phyloP scores from a whole-genome alignment of 805 yeast species.

The Geotrichum ghanense region DNA sequence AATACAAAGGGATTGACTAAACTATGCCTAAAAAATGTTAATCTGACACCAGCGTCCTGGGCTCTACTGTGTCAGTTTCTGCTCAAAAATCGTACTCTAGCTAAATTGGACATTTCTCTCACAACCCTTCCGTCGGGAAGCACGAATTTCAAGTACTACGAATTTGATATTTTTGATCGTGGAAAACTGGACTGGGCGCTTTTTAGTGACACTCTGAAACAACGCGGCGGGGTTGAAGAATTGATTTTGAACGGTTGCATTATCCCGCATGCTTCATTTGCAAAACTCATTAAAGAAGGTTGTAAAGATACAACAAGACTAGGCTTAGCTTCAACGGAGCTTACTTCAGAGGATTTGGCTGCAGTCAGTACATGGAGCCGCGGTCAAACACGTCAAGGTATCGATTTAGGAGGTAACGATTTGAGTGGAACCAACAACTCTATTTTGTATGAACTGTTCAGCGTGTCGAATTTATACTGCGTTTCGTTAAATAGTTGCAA shows the following conservation, averaged over 20 bases:
- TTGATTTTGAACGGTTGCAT: slow-evolving; percentile 69
- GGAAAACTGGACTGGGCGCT: slow-evolving; percentile 77
- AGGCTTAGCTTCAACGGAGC: slow-evolving; percentile 68
- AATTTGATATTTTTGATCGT: slow-evolving; percentile 33
- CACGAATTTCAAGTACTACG: slow-evolving; percentile 4
- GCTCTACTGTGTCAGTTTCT: slow-evolving; percentile 63
- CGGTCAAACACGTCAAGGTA: slow-evolving; percentile 37
- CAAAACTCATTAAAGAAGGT: slow-evolving; percentile 48
- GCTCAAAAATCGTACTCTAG: slow-evolving; percentile 37
- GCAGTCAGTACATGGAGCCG: slow-evolving; percentile 49
- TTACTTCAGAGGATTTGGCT: slow-evolving; percentile 47
- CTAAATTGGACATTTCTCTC: slow-evolving; percentile 20
- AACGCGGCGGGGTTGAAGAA: slow-evolving; percentile 70
- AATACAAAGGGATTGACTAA: slow-evolving; percentile 59
- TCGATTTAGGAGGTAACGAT: slow-evolving; percentile 81
- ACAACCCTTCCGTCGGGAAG: not conserved
- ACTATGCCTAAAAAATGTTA: slow-evolving; percentile 67
- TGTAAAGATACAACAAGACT: slow-evolving; percentile 43
- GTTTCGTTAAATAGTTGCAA: slow-evolving; percentile 58
- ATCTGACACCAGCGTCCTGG: slow-evolving; percentile 69
- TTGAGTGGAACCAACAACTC: slow-evolving; percentile 21
- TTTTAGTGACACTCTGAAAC: slow-evolving; percentile 54
- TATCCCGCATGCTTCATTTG: slow-evolving; percentile 36
- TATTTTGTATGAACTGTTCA: slow-evolving; percentile 26
- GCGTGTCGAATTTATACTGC: not conserved